Evolutionary conservation across 2,329 filamentous ascomycete genomes (phyloP).

Genomic region (Zymoseptoria brevis): DNA sequence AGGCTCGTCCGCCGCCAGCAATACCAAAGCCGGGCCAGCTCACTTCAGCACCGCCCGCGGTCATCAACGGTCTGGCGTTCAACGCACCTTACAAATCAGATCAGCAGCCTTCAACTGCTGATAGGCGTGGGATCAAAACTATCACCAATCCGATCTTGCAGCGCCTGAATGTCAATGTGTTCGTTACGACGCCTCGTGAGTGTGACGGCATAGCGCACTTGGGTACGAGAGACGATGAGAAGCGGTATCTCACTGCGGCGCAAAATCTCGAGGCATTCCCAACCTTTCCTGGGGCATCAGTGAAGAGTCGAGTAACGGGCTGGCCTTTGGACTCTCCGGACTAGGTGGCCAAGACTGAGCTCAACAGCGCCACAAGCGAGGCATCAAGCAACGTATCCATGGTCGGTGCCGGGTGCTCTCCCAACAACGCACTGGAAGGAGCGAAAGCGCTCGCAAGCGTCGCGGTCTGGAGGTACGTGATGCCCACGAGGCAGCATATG

Average conservation of each 20-base stretch:
- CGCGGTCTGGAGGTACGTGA: not conserved
- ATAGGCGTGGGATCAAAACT: not conserved
- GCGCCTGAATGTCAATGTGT: not conserved
- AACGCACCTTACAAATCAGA: not conserved
- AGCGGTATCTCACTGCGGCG: too few relatives aligned
- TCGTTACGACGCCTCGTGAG: not conserved
- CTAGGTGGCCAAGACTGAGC: too few relatives aligned
- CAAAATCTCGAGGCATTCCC: not conserved
- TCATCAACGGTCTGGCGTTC: not conserved
- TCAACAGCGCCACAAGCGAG: too few relatives aligned
- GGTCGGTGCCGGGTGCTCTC: too few relatives aligned
- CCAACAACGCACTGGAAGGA: not conserved
- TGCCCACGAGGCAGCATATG: not conserved
- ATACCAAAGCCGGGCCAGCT: constrained; percentile 9
- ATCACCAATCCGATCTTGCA: not conserved
- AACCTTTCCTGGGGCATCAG: not conserved
- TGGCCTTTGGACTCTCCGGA: not conserved
- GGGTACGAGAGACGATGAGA: too few relatives aligned
- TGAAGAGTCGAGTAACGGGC: not conserved
- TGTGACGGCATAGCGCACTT: too few relatives aligned
- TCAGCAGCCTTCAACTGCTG: not conserved
- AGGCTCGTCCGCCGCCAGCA: constrained; percentile 34
- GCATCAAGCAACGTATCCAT: too few relatives aligned
- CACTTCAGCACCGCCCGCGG: constrained; percentile 6
- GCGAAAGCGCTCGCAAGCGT: not conserved